Conservation (phyloP, 2,329 filamentous ascomycete species). For the Trichoderma sp. region DNA sequence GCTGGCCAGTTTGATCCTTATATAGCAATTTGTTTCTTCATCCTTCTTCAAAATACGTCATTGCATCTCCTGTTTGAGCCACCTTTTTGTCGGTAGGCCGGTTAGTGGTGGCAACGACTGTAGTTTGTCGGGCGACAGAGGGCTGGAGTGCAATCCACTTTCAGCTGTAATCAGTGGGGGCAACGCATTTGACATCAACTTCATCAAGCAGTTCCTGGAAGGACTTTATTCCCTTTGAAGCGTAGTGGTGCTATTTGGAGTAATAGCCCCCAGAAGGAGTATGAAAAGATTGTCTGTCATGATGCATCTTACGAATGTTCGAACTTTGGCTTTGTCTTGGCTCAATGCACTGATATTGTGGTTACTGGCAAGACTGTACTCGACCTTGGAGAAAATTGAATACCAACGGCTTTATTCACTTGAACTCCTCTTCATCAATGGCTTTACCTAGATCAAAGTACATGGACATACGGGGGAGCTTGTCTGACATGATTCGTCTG, state of each 20-base stretch:
- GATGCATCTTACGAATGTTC: not conserved
- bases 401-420: not conserved
- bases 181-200: not conserved
- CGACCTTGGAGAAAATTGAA: not conserved
- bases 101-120: not conserved
- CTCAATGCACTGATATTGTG: not conserved
- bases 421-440: not conserved
- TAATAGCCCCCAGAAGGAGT: not conserved
- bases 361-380: not conserved
- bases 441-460: not conserved
- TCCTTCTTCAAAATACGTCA: not conserved
- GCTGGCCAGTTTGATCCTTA: not conserved
- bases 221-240: not conserved
- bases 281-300: not conserved
- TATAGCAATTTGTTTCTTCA: not conserved
- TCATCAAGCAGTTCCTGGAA: not conserved
- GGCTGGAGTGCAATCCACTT: not conserved
- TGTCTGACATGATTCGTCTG: not conserved
- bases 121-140: not conserved
- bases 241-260: not conserved
- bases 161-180: not conserved
- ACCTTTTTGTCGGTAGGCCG: not conserved
- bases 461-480: not conserved
- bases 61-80: not conserved
- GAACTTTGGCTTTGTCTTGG: not conserved